Conservation (phyloP, 768 basidiomycete species). For the Lentinus brumalis region DNA sequence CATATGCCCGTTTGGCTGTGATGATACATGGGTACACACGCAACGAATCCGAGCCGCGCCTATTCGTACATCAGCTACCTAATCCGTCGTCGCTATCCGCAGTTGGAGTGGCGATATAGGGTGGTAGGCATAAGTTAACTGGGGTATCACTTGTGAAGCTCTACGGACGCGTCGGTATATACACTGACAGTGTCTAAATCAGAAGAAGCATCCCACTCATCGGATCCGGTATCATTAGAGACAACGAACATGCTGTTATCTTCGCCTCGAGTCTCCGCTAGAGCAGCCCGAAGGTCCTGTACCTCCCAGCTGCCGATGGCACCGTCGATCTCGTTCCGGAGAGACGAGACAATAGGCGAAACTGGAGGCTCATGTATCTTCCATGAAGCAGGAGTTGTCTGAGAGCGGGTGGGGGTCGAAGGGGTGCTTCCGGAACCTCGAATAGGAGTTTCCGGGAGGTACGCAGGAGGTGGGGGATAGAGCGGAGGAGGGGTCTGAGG, state of each 20-base stretch:
- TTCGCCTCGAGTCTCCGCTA: not conserved
- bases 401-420: not conserved
- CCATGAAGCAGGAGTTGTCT: not conserved
- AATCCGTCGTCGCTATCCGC: too few species aligned
- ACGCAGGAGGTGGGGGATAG: constrained; percentile 27
- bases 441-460: constrained; percentile 23
- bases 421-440: constrained; percentile 11
- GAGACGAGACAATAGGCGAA: not conserved
- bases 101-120: too few species aligned
- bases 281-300: not conserved
- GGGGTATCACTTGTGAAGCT: not conserved
- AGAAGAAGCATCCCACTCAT: not conserved
- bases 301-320: not conserved
- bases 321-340: not conserved
- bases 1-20: too few species aligned
- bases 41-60: too few species aligned
- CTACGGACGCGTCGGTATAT: not conserved
- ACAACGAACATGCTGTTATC: not conserved
- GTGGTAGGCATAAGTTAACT: too few species aligned
- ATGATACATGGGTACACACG: too few species aligned
- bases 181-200: not conserved
- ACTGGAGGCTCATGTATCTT: not conserved
- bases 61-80: too few species aligned
- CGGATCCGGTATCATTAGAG: not conserved
- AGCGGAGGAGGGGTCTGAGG: constrained; percentile 18